These are phyloP conservation scores for Conoideocrella luteorostrata DNA, from an alignment of 2,329 filamentous ascomycete genomes.

Conservation along the genomic window DNA sequence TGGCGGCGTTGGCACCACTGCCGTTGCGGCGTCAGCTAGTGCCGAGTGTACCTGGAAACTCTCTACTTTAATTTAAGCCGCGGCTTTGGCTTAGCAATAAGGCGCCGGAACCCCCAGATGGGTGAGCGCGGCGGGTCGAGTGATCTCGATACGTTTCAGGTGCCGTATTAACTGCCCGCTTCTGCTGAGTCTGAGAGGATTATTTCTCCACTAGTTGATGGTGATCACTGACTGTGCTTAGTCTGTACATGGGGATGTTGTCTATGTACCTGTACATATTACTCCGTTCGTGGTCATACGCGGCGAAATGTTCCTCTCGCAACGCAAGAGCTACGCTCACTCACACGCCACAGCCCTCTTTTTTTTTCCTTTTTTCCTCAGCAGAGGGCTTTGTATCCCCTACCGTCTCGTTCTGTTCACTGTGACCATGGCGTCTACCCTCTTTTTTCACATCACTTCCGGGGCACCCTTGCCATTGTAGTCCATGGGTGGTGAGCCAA, in stretches of 20 bases:
- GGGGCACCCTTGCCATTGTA: background rate
- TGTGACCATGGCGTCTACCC: no score
- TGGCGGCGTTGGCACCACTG: background rate
- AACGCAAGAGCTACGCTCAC: no score
- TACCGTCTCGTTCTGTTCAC: no score
- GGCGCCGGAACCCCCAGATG: no score
- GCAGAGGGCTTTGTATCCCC: no score
- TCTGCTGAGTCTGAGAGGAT: background rate
- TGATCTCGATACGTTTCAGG: background rate
- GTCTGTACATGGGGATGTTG: no score
- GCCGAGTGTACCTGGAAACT: background rate
- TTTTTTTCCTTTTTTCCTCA: background rate
- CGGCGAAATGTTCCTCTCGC: no score
- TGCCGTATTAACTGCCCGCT: background rate
- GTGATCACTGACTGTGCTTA: constrained; percentile 1
- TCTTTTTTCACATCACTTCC: no score
- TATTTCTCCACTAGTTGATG: background rate
- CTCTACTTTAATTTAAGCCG: background rate
- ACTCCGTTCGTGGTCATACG: background rate
- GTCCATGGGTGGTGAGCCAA: background rate
- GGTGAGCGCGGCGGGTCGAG: no score
- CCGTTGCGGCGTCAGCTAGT: background rate
- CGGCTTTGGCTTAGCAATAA: no score
- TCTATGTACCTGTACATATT: no score
- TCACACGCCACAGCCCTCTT: background rate